These are phyloP conservation scores for Lophiotrema nucula DNA, from an alignment of 495 filamentous ascomycete species.

Conservation along the genomic window DNA sequence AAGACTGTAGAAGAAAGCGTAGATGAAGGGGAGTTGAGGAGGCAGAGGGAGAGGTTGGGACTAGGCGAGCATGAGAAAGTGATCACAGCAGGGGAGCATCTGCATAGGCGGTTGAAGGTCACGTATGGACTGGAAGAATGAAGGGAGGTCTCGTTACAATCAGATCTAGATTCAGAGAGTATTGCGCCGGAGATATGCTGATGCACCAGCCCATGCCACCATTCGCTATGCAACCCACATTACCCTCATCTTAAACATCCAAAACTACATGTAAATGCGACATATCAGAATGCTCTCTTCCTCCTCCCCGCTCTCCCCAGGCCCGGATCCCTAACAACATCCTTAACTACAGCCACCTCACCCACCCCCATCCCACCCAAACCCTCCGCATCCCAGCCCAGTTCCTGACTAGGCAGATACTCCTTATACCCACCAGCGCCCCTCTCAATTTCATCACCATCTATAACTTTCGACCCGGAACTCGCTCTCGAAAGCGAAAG, in stretches of 20 bases:
- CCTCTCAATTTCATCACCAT: not conserved
- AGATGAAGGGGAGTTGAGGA: constrained; percentile 35
- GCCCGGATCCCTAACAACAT: constrained; percentile 23
- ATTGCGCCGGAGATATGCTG: too few relatives aligned
- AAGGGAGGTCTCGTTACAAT: not conserved
- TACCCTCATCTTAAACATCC: not conserved
- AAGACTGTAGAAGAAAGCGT: constrained; percentile 44
- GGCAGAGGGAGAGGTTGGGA: constrained; percentile 44
- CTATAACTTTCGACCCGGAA: not conserved
- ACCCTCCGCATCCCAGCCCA: constrained; percentile 40
- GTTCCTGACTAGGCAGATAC: constrained; percentile 33
- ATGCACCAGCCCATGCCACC: not conserved
- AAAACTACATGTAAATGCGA: not conserved
- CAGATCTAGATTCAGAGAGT: not conserved
- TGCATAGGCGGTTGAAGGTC: constrained; percentile 68
- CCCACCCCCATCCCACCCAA: constrained; percentile 12
- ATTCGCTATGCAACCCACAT: constrained; percentile 7
- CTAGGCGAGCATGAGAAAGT: constrained; percentile 38
- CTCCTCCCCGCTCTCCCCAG: constrained; percentile 14
- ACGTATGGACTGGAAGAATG: constrained; percentile 63
- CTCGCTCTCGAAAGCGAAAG: constrained; percentile 6
- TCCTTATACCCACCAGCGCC: not conserved
- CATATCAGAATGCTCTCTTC: constrained; percentile 22
- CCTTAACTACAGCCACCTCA: constrained; percentile 27
- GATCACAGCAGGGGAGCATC: constrained; percentile 81